Evolutionary conservation across 768 basidiomycete species (phyloP).

Genomic region (Auricularia heimuer): DNA sequence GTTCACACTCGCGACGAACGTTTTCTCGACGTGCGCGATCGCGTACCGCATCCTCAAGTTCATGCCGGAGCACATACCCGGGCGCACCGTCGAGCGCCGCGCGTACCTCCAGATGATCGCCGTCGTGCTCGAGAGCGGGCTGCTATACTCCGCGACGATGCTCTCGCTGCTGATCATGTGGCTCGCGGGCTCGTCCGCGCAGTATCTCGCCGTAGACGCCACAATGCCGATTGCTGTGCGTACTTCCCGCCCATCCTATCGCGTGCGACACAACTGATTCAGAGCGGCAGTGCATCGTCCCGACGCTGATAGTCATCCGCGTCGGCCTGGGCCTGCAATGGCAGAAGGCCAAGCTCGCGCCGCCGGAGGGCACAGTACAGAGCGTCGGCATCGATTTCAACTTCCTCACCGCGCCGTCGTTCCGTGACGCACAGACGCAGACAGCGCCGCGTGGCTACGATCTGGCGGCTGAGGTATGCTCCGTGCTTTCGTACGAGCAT

Average conservation of each 20-base stretch:
- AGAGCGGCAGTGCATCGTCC: not conserved
- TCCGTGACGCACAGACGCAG: not conserved
- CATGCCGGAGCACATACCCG: constrained; percentile 12
- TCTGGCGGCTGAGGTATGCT: not conserved
- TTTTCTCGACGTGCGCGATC: constrained; percentile 28
- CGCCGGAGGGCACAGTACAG: not conserved
- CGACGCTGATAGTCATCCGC: not conserved
- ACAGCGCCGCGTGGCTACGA: not conserved
- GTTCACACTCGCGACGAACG: constrained; percentile 28
- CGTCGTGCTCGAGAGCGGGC: constrained; percentile 29
- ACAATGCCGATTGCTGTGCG: constrained; percentile 14
- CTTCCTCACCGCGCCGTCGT: not conserved
- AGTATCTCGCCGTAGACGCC: constrained; percentile 28
- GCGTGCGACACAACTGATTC: not conserved
- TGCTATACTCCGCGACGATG: constrained; percentile 27
- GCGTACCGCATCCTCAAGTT: constrained; percentile 24
- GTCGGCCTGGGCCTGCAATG: not conserved
- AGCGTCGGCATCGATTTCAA: not conserved
- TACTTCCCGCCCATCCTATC: not conserved
- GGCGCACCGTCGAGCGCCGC: constrained; percentile 19
- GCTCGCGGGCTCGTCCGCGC: constrained; percentile 25
- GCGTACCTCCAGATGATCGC: constrained; percentile 15
- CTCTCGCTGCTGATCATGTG: constrained; percentile 25
- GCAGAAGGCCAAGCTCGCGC: not conserved
- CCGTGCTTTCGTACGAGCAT: not conserved